Base-by-base conservation (phyloP, 495 filamentous ascomycete species). In the Aspergillus sclerotioniger region DNA sequence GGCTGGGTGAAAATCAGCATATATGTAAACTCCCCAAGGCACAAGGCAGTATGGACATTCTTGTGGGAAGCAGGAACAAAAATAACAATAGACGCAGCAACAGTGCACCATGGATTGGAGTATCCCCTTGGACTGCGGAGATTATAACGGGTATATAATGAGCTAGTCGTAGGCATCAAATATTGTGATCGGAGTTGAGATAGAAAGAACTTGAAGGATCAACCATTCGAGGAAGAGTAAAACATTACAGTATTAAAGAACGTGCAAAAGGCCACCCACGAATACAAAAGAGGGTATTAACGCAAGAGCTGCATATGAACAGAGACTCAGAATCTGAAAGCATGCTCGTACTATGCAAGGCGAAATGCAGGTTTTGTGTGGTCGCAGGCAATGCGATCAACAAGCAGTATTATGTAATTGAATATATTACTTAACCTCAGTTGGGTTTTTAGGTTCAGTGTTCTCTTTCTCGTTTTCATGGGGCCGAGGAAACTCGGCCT, bases 261-360 rank as follows among this genome's bases (percentile, higher is more conserved):
- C 32, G 32, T 37, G 35, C 49, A 59, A 45, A 51, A 31, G 43
- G 35, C 61, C 61, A 64, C 63, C 60, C 64, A 58, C 37, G 44
- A 48, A 64, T 63, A 61, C 49, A 64, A 46, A 66, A 58, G 43
- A 57, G 66, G 66, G 63, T 66, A 69, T 66, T 69, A 48, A 66
- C 55, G 59, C 60, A 61, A 47, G 56, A 61, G 44, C 58, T 58
- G 51, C 54, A 54, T 54, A 54, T 9, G 12, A 39, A 43, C 3
- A 35, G 32, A 32, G 48, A 39, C 13, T 44, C 25, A 25, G 47
- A 59, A 41, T 46, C 51, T 54, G 28, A 49, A 58, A 56, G 54
- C 58, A 47, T 59, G 59, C 56, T 62, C 54, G 51, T 33, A 53
- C 54, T 51, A 66, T 62, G 60, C 63, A 57, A 65, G 16, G 53